These are phyloP conservation scores for Xylaria sp. DNA, from an alignment of 2,329 filamentous ascomycete genomes.

Conservation along the genomic window DNA sequence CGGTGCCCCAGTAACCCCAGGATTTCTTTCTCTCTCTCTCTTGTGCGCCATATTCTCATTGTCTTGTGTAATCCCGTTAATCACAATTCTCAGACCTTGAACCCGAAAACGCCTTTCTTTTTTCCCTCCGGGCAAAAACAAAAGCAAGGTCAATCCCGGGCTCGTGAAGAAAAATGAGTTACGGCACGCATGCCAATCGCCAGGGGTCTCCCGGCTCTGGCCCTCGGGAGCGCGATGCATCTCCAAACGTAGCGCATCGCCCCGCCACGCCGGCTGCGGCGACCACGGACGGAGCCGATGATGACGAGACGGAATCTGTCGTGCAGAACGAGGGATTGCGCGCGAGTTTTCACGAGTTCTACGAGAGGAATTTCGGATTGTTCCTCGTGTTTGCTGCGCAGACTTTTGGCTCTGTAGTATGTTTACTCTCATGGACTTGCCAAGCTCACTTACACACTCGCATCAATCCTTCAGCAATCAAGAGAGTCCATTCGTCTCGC, in stretches of 20 bases:
- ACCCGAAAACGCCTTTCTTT: neutral
- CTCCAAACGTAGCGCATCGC: constrained; percentile 3
- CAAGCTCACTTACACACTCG: neutral
- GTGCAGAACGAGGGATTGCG: constrained; percentile 5
- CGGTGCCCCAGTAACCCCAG: neutral
- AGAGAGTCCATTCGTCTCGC: neutral
- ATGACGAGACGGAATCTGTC: neutral
- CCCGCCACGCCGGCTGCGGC: constrained; percentile 1
- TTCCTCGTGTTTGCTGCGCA: constrained; percentile 39
- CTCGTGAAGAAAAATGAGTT: constrained; percentile 3
- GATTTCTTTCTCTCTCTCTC: neutral
- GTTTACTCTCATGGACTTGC: neutral
- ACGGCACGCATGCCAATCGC: constrained; percentile 7
- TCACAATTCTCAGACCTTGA: neutral
- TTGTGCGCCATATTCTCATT: neutral
- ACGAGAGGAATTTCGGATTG: constrained; percentile 39
- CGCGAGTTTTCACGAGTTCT: constrained; percentile 37
- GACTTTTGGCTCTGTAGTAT: constrained; percentile 38
- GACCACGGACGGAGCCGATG: neutral
- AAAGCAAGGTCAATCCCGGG: neutral
- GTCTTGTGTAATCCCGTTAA: neutral
- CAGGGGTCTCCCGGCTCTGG: neutral
- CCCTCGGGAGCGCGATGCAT: neutral
- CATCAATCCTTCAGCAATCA: neutral
- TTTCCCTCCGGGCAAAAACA: neutral